phyloP scores from a whole-genome alignment of 2,329 filamentous ascomycete species.

The Phaeosphaeriaceae sp. region DNA sequence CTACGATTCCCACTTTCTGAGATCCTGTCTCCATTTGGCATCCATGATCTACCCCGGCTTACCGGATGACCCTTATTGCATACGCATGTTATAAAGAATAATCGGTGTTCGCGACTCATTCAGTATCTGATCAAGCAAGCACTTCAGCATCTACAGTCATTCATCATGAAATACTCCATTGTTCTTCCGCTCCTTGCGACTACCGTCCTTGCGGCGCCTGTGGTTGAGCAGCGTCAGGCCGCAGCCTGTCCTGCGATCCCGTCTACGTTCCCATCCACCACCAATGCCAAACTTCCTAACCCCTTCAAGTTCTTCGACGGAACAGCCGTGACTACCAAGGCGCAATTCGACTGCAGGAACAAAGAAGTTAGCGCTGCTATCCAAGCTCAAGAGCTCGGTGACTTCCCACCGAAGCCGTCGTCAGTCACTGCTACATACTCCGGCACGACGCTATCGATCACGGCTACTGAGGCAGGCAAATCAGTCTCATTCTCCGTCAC shows the following conservation, averaged over 20 bases:
- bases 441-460: constrained; percentile 45
- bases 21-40: constrained; percentile 32
- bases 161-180: constrained; percentile 44
- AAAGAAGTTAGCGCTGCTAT: constrained; percentile 46
- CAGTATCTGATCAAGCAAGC: constrained; percentile 11
- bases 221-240: constrained; percentile 40
- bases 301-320: constrained; percentile 51
- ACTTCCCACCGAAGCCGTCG: constrained; percentile 46
- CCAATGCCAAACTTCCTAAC: constrained; percentile 46
- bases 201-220: constrained; percentile 37
- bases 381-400: constrained; percentile 49
- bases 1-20: constrained; percentile 30
- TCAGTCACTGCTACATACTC: constrained; percentile 43
- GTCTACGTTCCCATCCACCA: constrained; percentile 37
- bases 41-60: constrained; percentile 33
- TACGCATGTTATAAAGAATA: constrained; percentile 18
- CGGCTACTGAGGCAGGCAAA: constrained; percentile 41
- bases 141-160: constrained; percentile 10
- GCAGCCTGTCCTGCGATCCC: constrained; percentile 35
- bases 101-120: constrained; percentile 1
- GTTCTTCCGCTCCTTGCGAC: constrained; percentile 39
- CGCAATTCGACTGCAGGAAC: constrained; percentile 47
- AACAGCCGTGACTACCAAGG: constrained; percentile 43
- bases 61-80: constrained; percentile 15
- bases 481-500: constrained; percentile 48